Evolutionary conservation across 805 yeast species (phyloP).

Genomic region (Candida boidinii): DNA sequence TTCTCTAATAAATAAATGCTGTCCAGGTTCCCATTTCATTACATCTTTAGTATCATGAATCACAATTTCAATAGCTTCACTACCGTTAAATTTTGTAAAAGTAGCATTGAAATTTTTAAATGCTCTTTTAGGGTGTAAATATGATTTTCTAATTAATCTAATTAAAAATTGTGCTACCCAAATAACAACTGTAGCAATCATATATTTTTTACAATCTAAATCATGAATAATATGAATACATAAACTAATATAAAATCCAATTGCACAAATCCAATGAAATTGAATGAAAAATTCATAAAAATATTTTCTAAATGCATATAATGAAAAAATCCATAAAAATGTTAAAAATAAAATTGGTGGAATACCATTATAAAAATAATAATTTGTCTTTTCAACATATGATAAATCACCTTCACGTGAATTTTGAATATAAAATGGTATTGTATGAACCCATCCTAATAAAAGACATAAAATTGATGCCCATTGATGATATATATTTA

Average conservation of each 20-base stretch:
- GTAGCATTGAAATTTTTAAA: too few species aligned
- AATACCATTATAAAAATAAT: conserved; percentile 30
- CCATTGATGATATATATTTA: conserved; percentile 44
- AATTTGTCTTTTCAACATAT: conserved; percentile 15
- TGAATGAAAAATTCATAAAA: conserved; percentile 42
- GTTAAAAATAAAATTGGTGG: conserved; percentile 38
- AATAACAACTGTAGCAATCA: conserved; percentile 42
- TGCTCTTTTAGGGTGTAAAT: conserved; percentile 34
- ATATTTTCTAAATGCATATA: conserved; percentile 28
- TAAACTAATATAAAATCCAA: conserved; percentile 38
- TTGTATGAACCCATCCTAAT: conserved; percentile 38
- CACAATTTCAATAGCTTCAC: conserved; percentile 28
- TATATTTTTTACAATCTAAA: conserved; percentile 30
- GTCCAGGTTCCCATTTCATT: conserved; percentile 44
- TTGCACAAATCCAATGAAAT: conserved; percentile 44
- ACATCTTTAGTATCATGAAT: conserved; percentile 23
- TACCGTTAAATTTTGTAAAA: too few species aligned
- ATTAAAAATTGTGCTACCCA: conserved; percentile 42
- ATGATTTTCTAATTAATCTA: conserved; percentile 36
- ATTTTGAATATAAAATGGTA: conserved; percentile 40
- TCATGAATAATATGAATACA: conserved; percentile 32
- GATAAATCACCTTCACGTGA: conserved; percentile 45
- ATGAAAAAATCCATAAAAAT: conserved; percentile 33
- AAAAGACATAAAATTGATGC: conserved; percentile 33
- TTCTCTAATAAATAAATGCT: conserved; percentile 43